Base-by-base conservation (phyloP, 1,284 basidiomycete species). In the Sanghuangporus weigelae region DNA sequence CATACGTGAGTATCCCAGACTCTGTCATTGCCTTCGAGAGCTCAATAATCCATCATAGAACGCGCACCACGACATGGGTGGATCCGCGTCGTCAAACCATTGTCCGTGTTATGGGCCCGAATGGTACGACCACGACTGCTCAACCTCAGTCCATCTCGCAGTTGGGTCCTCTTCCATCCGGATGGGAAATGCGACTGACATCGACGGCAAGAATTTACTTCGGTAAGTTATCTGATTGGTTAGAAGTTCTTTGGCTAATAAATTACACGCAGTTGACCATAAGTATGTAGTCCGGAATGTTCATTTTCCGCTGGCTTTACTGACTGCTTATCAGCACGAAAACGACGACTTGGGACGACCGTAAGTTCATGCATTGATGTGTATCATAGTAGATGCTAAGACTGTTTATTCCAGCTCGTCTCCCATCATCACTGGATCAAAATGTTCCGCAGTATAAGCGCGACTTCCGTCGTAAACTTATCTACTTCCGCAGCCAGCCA, bases 371-470 rank as follows among this genome's bases (percentile, higher is more conserved):
- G 88, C 87, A 7, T 73, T 74, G 56, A 16, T 12, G 80, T 78
- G 38, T 79, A 78, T 65, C 76, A 83, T 65, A 81, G 12, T 44
- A n/a, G 44, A 46, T 82, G 72, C 21, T 14, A 3, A 40, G n/a
- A 36, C 35, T 23, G 8, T 35, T 23, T 35, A 36, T 44, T 65
- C 76, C 35, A 73, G 84, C 64, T 6, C 59, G 59, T n/a, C 70
- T 85, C 69, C 84, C 84, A 2, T 79, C 77, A 35, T 78, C 77
- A 67, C 82, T 96, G 46, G 95, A 96, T 73, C 89, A 95, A 71
- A 98, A 93, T 75, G 96, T 98, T 19, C 97, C 97, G 48, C 96
- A 99, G 79, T 99, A 98, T 82, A 99, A 99, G 82, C 92, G 97
- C 66, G 97, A 99, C 81, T 99, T 99, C 81, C 83, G 96, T 69